phyloP scores from a whole-genome alignment of 495 filamentous ascomycete species.

The Xylaria longipes region DNA sequence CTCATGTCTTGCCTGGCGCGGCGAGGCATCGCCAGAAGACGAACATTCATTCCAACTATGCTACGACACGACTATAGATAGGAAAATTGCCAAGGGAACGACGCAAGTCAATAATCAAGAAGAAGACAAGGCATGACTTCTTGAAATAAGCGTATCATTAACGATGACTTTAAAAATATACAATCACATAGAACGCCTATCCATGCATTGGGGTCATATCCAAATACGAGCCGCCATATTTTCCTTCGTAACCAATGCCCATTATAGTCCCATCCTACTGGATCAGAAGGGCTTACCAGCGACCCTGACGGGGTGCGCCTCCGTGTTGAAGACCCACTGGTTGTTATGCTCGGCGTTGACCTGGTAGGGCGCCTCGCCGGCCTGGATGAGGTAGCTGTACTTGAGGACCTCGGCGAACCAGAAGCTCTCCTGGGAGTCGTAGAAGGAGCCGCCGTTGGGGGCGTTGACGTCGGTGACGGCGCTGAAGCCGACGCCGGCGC shows the following conservation, averaged over 20 bases:
- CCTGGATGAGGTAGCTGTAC: constrained; percentile 77
- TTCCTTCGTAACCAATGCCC: neutral
- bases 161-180: constrained; percentile 4
- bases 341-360: constrained; percentile 63
- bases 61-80: neutral
- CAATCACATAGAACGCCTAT: constrained; percentile 19
- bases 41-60: no score
- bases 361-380: constrained; percentile 70
- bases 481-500: constrained; percentile 70
- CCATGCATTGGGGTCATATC: constrained; percentile 12
- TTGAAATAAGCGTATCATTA: constrained; percentile 2
- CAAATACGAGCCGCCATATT: neutral
- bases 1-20: no score
- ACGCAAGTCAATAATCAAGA: neutral
- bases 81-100: neutral
- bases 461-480: constrained; percentile 71
- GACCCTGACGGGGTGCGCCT: constrained; percentile 79
- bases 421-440: constrained; percentile 85
- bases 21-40: no score
- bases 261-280: neutral
- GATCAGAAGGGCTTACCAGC: constrained; percentile 44
- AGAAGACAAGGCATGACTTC: neutral
- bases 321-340: constrained; percentile 82
- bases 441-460: constrained; percentile 62
- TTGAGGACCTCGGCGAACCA: constrained; percentile 91